A percentile compares a stretch with the other conserved stretches of the same genome.
These are phyloP conservation scores for Phytophthora meadii DNA, from an alignment of 352 stramenopile species.

Conservation along the genomic window DNA sequence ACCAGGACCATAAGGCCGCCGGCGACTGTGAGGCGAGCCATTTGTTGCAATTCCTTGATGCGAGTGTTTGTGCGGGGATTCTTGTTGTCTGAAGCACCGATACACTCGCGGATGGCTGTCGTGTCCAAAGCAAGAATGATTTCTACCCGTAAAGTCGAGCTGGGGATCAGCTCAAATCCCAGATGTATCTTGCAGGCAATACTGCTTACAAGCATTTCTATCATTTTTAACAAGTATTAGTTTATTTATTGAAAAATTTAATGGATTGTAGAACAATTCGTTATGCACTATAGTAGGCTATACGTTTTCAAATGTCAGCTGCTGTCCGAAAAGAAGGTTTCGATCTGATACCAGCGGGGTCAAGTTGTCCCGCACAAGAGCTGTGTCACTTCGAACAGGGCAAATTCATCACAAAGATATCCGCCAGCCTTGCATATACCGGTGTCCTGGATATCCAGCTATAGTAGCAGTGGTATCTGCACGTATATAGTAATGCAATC, in stretches of 20 bases:
- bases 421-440: too few relatives aligned
- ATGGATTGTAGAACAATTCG: too few relatives aligned
- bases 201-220: too few relatives aligned
- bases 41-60: constrained; percentile 18
- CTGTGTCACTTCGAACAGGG: not conserved
- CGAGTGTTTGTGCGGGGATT: not conserved
- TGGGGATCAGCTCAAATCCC: constrained; percentile 19
- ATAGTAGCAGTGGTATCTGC: too few relatives aligned
- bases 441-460: too few relatives aligned
- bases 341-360: not conserved
- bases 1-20: constrained; percentile 73
- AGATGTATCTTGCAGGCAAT: constrained; percentile 20
- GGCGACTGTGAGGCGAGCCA: constrained; percentile 48
- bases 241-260: too few relatives aligned
- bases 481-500: not conserved
- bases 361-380: constrained; percentile 2
- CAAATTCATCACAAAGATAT: not conserved
- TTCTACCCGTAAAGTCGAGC: constrained; percentile 11
- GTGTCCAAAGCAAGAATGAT: constrained; percentile 29
- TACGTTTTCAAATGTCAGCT: not conserved
- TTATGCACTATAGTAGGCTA: too few relatives aligned
- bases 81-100: constrained; percentile 2
- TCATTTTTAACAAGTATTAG: too few relatives aligned
- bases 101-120: not conserved
- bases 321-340: constrained; percentile 3